Base-by-base conservation (phyloP, 1,284 basidiomycete genomes). In the Coriolopsis trogii region DNA sequence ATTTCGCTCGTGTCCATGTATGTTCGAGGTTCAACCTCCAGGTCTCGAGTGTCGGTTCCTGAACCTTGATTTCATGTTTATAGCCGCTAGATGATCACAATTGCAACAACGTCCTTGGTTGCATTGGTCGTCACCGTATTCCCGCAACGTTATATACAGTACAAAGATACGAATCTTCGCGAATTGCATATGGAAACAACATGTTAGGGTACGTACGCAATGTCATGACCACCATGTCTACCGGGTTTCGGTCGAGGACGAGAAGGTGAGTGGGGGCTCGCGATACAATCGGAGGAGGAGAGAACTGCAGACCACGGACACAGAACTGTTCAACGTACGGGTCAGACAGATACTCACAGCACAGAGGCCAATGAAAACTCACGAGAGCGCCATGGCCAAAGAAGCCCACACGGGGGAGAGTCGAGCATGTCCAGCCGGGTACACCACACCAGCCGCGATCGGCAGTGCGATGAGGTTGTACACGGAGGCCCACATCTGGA, bases 371-470 rank as follows among this genome's bases (percentile, higher is more conserved):
- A 38, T 20, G 34, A 30, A 21, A 3, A 76, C 83, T 73, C 60
- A 85, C 79, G 85, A 87, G 41, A 90, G 67, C 20, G 90, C 89
- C 91, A 93, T 93, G 0, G 88, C 83, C 12, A 92, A 70, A 2
- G 89, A 88, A 13, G 86, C 84, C 89, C 89, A 92, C 3, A 92
- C 89, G 5, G 91, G 89, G 33, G 80, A 74, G 30, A 93, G 76
- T 38, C 87, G 75, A 18, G 77, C 77, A 50, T 82, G 80, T n/a
- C 81, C 77, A 15, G 78, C 77, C 6, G 87, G 84, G 65, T 89
- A 92, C 12, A 92, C 77, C 2, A 83, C 85, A 0, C 91, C 91
- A 1, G 89, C 89, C 10, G 91, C 90, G 42, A 92, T 77, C 0
- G 90, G 89, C 4, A 92, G 59, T 7, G 84, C 81, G 39, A 81